Evolutionary conservation across 768 basidiomycete genomes (phyloP), one percentile per base, ranked within the genome.

Genomic region (Lentinula lateritia): DNA sequence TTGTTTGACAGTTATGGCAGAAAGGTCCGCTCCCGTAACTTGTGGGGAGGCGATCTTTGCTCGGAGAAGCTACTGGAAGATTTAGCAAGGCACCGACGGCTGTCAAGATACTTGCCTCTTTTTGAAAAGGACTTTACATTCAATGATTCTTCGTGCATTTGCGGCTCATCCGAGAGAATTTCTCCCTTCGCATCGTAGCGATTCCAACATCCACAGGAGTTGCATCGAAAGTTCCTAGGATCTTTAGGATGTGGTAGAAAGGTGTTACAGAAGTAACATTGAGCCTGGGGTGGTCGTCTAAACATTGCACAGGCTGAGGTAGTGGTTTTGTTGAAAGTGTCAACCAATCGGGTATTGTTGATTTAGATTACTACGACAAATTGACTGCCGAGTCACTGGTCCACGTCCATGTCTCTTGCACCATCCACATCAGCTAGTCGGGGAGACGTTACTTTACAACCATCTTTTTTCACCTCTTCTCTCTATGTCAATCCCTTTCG

Each of bases 1-100:
- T 98, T n/a, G 92, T 91, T 66, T 89, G 87, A 71, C 95, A 97
- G 6, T 84, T 85, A 66, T 89, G 87, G 73, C 95, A 98, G 75
- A 96, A 95, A 7, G 84, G 82, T 1, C 82, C 78, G 32, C 77
- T 79, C 46, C 81, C 76, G 59, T 88, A 89, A 60, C 78, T 70
- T 20, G 84, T 82, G 1, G 87, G 90, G 28, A 93, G 73, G 23
- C 84, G 82, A 69, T 90, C 84, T 67, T 83, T 89, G 66, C 83
- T 84, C 3, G 83, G 86, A 18, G 87, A 88, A 6, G 83, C 90
- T 92, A 63, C 38, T 36, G 10, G 18, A 23, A 41, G 16, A 9
- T 15, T 28, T 32, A 50, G 9, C 28, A 28, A 28, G 28, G 28
- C 28, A 15, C 50, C 20, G 28, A n/a, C 42, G 6, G 9, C 10